Percentiles rank a stretch among this genome's conserved stretches.
Conservation (phyloP, 163 green algal genomes). For the Scenedesmus sp. region DNA sequence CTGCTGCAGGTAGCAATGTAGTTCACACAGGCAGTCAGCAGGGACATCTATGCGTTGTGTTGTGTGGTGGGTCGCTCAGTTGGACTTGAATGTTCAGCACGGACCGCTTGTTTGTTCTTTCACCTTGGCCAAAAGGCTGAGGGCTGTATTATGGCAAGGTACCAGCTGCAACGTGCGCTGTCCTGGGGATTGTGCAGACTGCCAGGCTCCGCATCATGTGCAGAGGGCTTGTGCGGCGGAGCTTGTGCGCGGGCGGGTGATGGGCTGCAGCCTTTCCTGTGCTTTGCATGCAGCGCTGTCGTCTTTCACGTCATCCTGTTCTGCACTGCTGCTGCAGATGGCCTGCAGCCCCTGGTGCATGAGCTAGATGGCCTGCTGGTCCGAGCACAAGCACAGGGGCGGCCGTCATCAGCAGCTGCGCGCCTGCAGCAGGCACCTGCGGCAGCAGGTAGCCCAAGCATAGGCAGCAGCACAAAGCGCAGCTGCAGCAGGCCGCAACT, state of each 20-base stretch:
- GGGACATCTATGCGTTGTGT: not conserved
- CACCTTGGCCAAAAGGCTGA: too few species aligned
- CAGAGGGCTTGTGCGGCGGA: too few species aligned
- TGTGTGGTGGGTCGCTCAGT: not conserved
- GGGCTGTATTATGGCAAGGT: too few species aligned
- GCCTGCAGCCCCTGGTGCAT: slow-evolving; percentile 10
- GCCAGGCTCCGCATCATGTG: too few species aligned
- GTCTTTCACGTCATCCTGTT: not conserved
- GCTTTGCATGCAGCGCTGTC: too few species aligned
- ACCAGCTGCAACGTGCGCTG: too few species aligned
- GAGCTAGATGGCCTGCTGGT: not conserved
- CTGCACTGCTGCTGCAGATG: not conserved
- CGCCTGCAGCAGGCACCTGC: not conserved
- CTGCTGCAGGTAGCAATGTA: too few species aligned
- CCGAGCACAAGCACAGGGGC: not conserved
- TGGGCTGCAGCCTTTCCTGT: too few species aligned
- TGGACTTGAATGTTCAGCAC: too few species aligned
- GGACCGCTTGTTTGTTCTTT: not conserved
- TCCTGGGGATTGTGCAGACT: too few species aligned
- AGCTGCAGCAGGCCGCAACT: not conserved
- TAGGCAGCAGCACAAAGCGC: not conserved
- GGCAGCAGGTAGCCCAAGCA: not conserved
- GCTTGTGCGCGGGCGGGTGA: too few species aligned
- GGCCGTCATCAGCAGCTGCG: not conserved
- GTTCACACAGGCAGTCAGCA: not conserved